Base-by-base conservation (phyloP, 2,329 filamentous ascomycete species). In the Penicillium sp. region DNA sequence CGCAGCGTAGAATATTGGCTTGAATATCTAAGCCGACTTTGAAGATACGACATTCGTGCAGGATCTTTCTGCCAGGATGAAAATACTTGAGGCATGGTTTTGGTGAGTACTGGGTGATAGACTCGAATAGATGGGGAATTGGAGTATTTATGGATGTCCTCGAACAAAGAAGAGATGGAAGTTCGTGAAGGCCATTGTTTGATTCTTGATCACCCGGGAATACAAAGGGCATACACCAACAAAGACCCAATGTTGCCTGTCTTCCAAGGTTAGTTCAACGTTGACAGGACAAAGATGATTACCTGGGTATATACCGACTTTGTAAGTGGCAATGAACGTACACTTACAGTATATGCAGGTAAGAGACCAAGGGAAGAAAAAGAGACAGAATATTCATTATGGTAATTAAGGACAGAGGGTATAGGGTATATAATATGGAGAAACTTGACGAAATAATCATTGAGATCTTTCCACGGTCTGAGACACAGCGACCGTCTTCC, bases 401-500 rank as follows among this genome's bases (percentile, higher is more conserved):
- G 22, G 35, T 43, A 31, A 37, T 44, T 35, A 44, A 54, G 38
- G 52, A 54, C 24, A 8, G 24, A 7, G 24, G 24, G 31, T 54
- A 26, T 26, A 26, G 31, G 52, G 38, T 54, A 54, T 54, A 50
- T 37, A n/a, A 9, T 11, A 37, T n/a, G 22, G 26, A 45, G 5
- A 43, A 14, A 38, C 22, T 13, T 14, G 26, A 22, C n/a, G n/a
- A 2, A 18, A 14, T 6, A 32, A 32, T 10, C 16, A 8, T 45
- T 34, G 52, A 18, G 42, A 29, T 14, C 40, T 56, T 18, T 64
- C 61, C 16, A 65, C 51, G 8, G 57, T 61, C 54, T 65, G 63
- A 18, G 55, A 55, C 18, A 64, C 56, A 13, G 61, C 63, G 13
- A 64, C 58, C 6, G 63, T 64, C 50, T 64, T 64, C 24, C 58